phyloP scores from a whole-genome alignment of 129 eudicot species.

The Flaveria bidentis region DNA sequence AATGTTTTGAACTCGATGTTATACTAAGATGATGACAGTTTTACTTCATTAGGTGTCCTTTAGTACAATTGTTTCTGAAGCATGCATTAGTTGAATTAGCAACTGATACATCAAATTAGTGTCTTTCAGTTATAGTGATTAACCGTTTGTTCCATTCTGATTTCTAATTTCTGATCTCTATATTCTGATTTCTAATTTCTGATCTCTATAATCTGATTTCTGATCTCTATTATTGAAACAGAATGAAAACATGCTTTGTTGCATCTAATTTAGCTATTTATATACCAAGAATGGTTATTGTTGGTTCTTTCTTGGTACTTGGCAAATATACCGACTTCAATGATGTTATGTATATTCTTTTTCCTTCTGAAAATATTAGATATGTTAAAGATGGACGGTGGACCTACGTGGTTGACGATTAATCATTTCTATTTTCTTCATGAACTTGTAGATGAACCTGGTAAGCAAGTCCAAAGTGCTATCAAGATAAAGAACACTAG shows the following conservation, averaged over 20 bases:
- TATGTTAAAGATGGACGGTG: too few species aligned
- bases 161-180: not conserved
- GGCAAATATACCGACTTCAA: not conserved
- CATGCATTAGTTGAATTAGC: too few species aligned
- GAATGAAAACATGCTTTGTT: too few species aligned
- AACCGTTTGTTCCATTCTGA: not conserved
- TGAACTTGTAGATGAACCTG: constrained; percentile 67
- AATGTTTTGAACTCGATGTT: too few species aligned
- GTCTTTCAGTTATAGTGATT: not conserved
- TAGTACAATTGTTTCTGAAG: too few species aligned
- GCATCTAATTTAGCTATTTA: too few species aligned
- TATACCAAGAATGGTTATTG: too few species aligned
- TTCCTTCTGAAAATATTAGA: too few species aligned
- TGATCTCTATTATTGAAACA: not conserved
- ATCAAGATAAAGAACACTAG: constrained; percentile 83
- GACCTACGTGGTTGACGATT: too few species aligned
- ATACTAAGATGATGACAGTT: too few species aligned
- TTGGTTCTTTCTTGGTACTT: not conserved
- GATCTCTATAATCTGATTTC: not conserved
- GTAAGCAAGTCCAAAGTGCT: constrained; percentile 91
- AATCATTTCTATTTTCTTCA: constrained; percentile 12
- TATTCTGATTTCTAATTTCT: too few species aligned
- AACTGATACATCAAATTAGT: not conserved
- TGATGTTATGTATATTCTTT: not conserved
- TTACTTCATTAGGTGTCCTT: too few species aligned